phyloP scores from a whole-genome alignment of 2,329 filamentous ascomycete species.

The Berkeleyomyces basicola region DNA sequence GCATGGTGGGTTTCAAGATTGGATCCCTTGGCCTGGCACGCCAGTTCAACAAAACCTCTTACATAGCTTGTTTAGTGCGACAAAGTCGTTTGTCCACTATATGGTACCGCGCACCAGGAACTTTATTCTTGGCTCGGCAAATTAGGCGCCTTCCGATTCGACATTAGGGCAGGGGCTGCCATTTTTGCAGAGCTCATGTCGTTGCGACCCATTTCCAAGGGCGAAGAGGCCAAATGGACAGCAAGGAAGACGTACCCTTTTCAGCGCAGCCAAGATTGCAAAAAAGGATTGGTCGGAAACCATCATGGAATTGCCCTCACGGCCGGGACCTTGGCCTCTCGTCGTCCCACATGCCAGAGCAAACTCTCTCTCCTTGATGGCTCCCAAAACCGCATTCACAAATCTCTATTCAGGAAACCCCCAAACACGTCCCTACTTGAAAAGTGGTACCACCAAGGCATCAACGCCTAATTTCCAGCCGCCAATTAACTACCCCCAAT shows the following conservation, averaged over 20 bases:
- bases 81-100: slow-evolving; percentile 98
- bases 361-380: slow-evolving; percentile 39
- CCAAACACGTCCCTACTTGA: slow-evolving; percentile 41
- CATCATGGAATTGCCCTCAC: slow-evolving; percentile 78
- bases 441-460: slow-evolving; percentile 61
- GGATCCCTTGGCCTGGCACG: slow-evolving; percentile 85
- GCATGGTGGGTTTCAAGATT: slow-evolving; percentile 76
- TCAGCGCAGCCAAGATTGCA: slow-evolving; percentile 97
- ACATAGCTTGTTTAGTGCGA: slow-evolving; percentile 79
- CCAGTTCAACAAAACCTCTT: slow-evolving; percentile 86
- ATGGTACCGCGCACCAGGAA: slow-evolving; percentile 94
- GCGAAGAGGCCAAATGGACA: slow-evolving; percentile 97
- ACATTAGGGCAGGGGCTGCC: slow-evolving; percentile 94
- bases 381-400: slow-evolving; percentile 20
- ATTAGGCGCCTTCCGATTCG: slow-evolving; percentile 94
- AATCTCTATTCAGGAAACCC: slow-evolving; percentile 19
- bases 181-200: slow-evolving; percentile 92
- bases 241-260: slow-evolving; percentile 95
- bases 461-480: slow-evolving; percentile 39
- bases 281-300: slow-evolving; percentile 97
- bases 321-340: slow-evolving; percentile 78
- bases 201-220: slow-evolving; percentile 89
- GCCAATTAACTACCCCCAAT: slow-evolving; percentile 27
- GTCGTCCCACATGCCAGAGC: slow-evolving; percentile 78
- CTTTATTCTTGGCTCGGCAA: slow-evolving; percentile 78